phyloP scores from a whole-genome alignment of 768 basidiomycete genomes.

The Termitomyces sp. region DNA sequence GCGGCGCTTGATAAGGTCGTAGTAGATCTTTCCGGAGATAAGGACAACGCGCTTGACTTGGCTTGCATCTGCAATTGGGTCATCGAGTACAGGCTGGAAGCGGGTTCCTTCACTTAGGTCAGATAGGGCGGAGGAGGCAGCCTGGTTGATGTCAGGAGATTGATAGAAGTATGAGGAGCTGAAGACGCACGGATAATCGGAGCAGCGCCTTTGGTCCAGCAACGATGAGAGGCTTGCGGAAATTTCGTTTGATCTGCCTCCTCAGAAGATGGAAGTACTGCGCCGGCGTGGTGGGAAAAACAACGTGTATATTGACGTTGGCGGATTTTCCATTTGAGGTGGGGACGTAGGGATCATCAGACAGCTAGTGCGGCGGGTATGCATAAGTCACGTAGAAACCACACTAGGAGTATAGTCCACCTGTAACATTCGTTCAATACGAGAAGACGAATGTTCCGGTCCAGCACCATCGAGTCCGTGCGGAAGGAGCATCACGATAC shows the following conservation, averaged over 20 bases:
- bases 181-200: constrained; percentile 55
- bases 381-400: neutral
- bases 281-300: constrained; percentile 84
- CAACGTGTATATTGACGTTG: constrained; percentile 82
- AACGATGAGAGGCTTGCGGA: constrained; percentile 81
- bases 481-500: constrained; percentile 79
- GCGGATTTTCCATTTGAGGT: constrained; percentile 24
- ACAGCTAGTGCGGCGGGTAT: constrained; percentile 51
- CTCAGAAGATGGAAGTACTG: constrained; percentile 94
- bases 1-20: constrained; percentile 77
- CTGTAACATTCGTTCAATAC: constrained; percentile 90
- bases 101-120: constrained; percentile 57
- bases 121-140: constrained; percentile 62
- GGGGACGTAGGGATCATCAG: constrained; percentile 59
- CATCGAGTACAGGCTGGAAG: constrained; percentile 69
- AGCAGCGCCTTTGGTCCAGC: constrained; percentile 84
- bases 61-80: constrained; percentile 33
- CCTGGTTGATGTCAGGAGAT: constrained; percentile 35
- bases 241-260: constrained; percentile 80
- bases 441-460: constrained; percentile 88
- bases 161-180: neutral
- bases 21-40: constrained; percentile 83
- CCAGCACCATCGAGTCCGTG: constrained; percentile 93
- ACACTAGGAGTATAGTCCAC: constrained; percentile 29
- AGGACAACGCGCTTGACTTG: constrained; percentile 65